These are phyloP conservation scores for Malus hybrid DNA, from an alignment of 331 rosid genomes.

Conservation along the genomic window DNA sequence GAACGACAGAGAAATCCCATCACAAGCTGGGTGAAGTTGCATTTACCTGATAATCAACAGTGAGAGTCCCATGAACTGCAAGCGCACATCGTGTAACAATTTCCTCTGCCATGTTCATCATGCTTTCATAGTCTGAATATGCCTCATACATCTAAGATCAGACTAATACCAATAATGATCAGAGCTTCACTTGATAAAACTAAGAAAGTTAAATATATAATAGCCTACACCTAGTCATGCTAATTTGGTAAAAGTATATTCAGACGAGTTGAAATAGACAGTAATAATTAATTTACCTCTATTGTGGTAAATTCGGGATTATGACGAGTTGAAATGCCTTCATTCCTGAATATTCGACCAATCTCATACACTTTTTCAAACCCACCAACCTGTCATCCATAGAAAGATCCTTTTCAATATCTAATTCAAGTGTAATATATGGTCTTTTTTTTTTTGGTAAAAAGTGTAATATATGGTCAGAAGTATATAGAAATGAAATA, in stretches of 20 bases:
- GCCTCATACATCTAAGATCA: constrained; percentile 89
- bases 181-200: constrained; percentile 21
- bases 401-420: constrained; percentile 2
- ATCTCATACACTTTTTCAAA: constrained; percentile 93
- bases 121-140: constrained; percentile 94
- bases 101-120: constrained; percentile 93
- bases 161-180: constrained; percentile 36
- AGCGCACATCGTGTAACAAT: constrained; percentile 83
- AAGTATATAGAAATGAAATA: background rate
- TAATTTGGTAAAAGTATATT: background rate
- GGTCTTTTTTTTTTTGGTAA: too few relatives aligned
- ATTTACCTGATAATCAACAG: constrained; percentile 80
- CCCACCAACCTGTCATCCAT: constrained; percentile 78
- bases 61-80: constrained; percentile 78
- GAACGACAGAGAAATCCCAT: background rate
- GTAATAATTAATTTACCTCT: constrained; percentile 50
- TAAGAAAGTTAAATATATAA: background rate
- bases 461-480: background rate
- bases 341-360: constrained; percentile 95
- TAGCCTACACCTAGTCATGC: constrained; percentile 4
- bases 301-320: constrained; percentile 97
- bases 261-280: constrained; percentile 4
- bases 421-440: background rate
- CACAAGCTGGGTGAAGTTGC: background rate
- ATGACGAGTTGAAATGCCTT: constrained; percentile 97